Evolutionary conservation across 1,139 yeast genomes (phyloP).

Genomic region (Keqinozyma sinolaborantium): DNA sequence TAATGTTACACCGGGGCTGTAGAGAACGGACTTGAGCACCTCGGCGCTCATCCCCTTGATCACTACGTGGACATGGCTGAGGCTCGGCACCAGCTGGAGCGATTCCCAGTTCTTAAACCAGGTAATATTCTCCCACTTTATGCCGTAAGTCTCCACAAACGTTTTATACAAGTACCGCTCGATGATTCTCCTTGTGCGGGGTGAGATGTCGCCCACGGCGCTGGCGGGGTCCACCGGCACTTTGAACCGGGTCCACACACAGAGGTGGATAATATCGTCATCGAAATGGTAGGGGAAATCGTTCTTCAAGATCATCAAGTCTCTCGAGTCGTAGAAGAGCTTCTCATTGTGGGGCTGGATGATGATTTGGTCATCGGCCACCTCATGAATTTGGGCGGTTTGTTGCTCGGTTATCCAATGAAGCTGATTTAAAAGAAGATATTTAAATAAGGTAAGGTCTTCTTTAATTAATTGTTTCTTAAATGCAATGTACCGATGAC

Average conservation of each 20-base stretch:
- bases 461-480: constrained; percentile 26
- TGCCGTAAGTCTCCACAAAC: constrained; percentile 37
- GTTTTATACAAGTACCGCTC: constrained; percentile 40
- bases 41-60: constrained; percentile 31
- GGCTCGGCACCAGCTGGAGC: constrained; percentile 53
- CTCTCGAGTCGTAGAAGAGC: constrained; percentile 18
- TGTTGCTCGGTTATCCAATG: constrained; percentile 23
- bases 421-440: constrained; percentile 32
- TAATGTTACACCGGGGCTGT: constrained; percentile 18
- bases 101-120: constrained; percentile 68
- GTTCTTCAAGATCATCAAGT: constrained; percentile 33
- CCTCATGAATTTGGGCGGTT: constrained; percentile 14
- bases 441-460: constrained; percentile 30
- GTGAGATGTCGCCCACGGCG: constrained; percentile 43
- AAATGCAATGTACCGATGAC: constrained; percentile 30
- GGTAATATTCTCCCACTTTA: constrained; percentile 33
- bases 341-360: constrained; percentile 15
- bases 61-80: constrained; percentile 59
- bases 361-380: constrained; percentile 20
- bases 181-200: constrained; percentile 30
- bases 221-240: constrained; percentile 31
- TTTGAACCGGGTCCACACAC: constrained; percentile 40
- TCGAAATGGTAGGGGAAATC: constrained; percentile 45
- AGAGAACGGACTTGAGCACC: constrained; percentile 16
- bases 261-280: constrained; percentile 32